Evolutionary conservation across 1,284 basidiomycete species (phyloP), one percentile per base, ranked within the genome.

Genomic region (Ceratorhiza oryzae-sativae): DNA sequence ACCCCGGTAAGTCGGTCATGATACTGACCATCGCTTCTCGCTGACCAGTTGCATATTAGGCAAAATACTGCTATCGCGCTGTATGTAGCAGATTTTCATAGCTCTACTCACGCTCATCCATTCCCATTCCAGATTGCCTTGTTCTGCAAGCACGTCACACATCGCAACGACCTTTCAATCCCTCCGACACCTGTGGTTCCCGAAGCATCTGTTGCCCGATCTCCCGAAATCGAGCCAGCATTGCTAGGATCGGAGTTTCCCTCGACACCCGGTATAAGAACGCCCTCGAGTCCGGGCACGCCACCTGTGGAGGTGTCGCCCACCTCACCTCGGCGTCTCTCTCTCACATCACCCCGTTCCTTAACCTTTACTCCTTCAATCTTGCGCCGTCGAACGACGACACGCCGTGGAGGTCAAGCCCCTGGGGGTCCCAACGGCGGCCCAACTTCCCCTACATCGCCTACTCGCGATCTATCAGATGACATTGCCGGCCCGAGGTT

Each of bases 31-130:
- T n/a, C n/a, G n/a, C n/a, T n/a, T n/a, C n/a, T n/a, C n/a, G n/a
- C n/a, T n/a, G n/a, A n/a, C n/a, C n/a, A n/a, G n/a, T n/a, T n/a
- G n/a, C n/a, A n/a, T 20, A 32, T 0, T 73, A 71, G 1, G 91
- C 86, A 18, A 93, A 92, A 77, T 93, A 86, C 77, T 92, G 90
- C 42, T 77, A 77, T 71, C 75, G 76, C 30, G 77, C 77, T 45
- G 77, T 77, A 70, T 36, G 76, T 72, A 34, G 25, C 23, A 4
- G 15, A 42, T 41, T 39, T 39, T 60, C 48, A 32, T 23, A 1
- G 23, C 34, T 4, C 46, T n/a, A 18, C 30, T 9, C 13, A 13
- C 23, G n/a, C 13, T 41, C 30, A 41, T 56, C 32, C n/a, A 30
- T 63, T 39, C 39, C 12, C 13, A 77, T 80, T 1, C 32, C 41